Evolutionary conservation across 352 stramenopile species (phyloP), one percentile per base, ranked within the genome.

Genomic region (Phytophthora aleatoria): DNA sequence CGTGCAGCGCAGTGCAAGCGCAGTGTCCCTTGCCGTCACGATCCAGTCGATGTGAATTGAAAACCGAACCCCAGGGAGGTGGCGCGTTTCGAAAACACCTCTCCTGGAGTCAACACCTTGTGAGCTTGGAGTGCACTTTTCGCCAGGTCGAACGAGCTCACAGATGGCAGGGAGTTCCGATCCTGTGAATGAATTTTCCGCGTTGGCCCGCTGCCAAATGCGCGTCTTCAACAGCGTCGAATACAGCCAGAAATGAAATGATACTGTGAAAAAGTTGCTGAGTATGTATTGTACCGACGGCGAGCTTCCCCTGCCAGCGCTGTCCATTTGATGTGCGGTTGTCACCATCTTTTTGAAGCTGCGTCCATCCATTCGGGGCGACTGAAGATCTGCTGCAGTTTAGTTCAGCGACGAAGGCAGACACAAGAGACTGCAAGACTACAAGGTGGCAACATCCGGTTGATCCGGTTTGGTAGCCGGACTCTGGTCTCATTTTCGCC

Each of bases 401-500:
- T 45, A 47, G 12, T 55, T 26, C 26, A 2, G 33, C 5, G 30
- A 39, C 27, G 8, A 6, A 12, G 15, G 24, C 16, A 50, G 49
- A 16, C 30, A 11, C 47, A 26, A 35, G 36, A 43, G 12, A n/a
- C 15, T 8, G 10, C 15, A 10, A 58, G 48, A 36, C 13, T 53
- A 36, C 50, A 33, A 49, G 27, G 13, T 11, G 35, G 16, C 52
- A 57, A 69, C 53, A 73, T 73, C 59, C 57, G 57, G 57, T 63
- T 67, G 57, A 71, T 71, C 63, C 42, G 36, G 42, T 35, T n/a
- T 27, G 43, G 53, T 26, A 69, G 54, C 64, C 64, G 49, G 64
- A 69, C 27, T 10, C 59, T 69, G 51, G 45, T 61, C 53, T 56
- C 59, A 68, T 67, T 65, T 64, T 68, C 48, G 33, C 45, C 56